A percentile compares a stretch with the other conserved stretches of the same genome.
Evolutionary conservation across 2,329 filamentous ascomycete species (phyloP).

Genomic region (Rhytidhysteron rufulum): DNA sequence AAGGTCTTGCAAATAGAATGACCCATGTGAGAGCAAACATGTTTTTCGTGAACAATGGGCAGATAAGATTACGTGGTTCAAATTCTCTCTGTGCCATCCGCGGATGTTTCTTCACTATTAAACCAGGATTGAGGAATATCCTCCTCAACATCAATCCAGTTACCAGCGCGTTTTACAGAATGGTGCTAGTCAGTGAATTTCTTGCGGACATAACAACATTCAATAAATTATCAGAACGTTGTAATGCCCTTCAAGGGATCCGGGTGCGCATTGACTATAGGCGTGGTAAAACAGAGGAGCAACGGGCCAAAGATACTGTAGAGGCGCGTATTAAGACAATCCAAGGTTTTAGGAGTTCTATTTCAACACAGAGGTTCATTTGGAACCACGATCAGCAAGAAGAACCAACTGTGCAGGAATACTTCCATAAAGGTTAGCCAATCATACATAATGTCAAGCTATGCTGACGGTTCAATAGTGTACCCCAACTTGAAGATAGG

Average conservation of each 20-base stretch:
- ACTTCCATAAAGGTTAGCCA: slow-evolving; percentile 1
- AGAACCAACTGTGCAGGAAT: slow-evolving; percentile 1
- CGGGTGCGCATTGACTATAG: slow-evolving; percentile 9
- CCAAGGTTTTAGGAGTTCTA: slow-evolving; percentile 3
- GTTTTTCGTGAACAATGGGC: slow-evolving; percentile 15
- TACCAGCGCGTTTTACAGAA: neutral
- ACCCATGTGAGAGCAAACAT: slow-evolving; percentile 10
- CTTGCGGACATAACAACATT: neutral
- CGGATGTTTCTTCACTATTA: slow-evolving; percentile 13
- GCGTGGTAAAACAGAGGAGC: slow-evolving; percentile 2
- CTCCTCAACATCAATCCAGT: slow-evolving; percentile 16
- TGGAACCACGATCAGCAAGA: neutral
- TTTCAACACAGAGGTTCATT: neutral
- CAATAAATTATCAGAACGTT: slow-evolving; percentile 2
- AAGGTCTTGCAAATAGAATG: slow-evolving; percentile 4
- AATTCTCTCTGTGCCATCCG: slow-evolving; percentile 6
- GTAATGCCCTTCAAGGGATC: slow-evolving; percentile 5
- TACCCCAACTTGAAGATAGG: too few relatives aligned
- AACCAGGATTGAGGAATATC: slow-evolving; percentile 9
- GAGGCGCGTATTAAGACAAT: slow-evolving; percentile 6
- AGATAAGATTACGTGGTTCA: slow-evolving; percentile 2
- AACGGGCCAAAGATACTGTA: neutral
- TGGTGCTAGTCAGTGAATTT: slow-evolving; percentile 1
- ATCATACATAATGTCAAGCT: slow-evolving; percentile 1
- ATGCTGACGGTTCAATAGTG: too few relatives aligned